Conservation (phyloP, 352 stramenopile species). For the Globisporangium middletonii region DNA sequence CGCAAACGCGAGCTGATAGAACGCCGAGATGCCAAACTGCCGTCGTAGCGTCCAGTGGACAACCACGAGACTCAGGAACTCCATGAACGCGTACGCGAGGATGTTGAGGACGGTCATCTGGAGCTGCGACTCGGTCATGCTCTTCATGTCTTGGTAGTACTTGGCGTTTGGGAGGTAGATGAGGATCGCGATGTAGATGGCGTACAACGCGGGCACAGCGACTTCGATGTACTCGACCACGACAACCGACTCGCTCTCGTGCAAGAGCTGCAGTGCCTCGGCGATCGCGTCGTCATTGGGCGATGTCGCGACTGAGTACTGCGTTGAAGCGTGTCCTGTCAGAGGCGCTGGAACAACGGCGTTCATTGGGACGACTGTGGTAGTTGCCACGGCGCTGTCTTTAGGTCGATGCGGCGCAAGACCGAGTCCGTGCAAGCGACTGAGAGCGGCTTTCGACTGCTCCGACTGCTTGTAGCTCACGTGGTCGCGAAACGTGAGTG, state of each 20-base stretch:
- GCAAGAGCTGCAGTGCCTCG: background rate
- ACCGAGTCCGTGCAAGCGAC: too few relatives aligned
- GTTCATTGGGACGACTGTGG: too few relatives aligned
- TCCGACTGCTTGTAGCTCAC: too few relatives aligned
- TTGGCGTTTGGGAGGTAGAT: conserved; percentile 21
- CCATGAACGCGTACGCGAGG: conserved; percentile 6
- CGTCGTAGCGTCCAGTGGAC: conserved; percentile 12
- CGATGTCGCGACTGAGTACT: background rate
- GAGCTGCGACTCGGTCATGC: conserved; percentile 5
- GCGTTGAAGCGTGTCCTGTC: background rate
- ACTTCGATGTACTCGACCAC: conserved; percentile 32
- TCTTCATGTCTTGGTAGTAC: conserved; percentile 23
- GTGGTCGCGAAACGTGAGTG: too few relatives aligned
- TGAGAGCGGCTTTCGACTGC: too few relatives aligned
- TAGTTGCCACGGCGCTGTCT: too few relatives aligned
- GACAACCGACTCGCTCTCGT: conserved; percentile 1
- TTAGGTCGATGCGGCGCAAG: too few relatives aligned
- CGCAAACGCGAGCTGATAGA: conserved; percentile 18
- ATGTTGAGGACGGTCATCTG: too few relatives aligned
- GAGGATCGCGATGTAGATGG: conserved; percentile 23
- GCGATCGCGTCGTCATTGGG: background rate
- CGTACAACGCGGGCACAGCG: conserved; percentile 22
- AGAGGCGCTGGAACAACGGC: too few relatives aligned
- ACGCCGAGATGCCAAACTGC: conserved; percentile 11
- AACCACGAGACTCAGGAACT: conserved; percentile 22